Percentiles rank a stretch among this genome's conserved stretches.
phyloP scores from a whole-genome alignment of 2,329 filamentous ascomycete genomes.

The Rutstroemia sp. region DNA sequence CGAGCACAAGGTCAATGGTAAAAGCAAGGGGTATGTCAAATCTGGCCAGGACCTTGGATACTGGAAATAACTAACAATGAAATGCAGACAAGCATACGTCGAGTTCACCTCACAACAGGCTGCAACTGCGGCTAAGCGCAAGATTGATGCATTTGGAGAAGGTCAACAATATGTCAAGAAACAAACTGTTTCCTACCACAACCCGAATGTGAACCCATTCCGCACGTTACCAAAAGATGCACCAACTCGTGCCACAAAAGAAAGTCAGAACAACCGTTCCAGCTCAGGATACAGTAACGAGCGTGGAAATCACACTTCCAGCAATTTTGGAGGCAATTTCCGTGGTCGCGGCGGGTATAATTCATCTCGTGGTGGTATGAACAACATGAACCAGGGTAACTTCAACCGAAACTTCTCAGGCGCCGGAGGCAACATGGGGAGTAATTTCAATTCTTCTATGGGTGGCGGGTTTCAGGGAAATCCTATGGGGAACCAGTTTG shows the following conservation, averaged over 20 bases:
- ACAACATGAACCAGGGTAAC: constrained; percentile 44
- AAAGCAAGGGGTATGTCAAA: constrained; percentile 80
- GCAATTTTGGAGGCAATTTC: constrained; percentile 34
- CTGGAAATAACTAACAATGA: background rate
- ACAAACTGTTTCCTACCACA: constrained; percentile 66
- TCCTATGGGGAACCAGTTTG: constrained; percentile 37
- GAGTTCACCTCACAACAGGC: constrained; percentile 80
- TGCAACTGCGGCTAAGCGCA: constrained; percentile 75
- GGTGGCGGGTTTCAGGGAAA: constrained; percentile 42
- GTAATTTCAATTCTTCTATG: constrained; percentile 35
- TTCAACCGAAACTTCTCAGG: constrained; percentile 44
- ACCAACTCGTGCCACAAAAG: constrained; percentile 60
- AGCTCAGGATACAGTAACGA: constrained; percentile 42
- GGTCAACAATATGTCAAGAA: constrained; percentile 52
- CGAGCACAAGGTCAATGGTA: constrained; percentile 98
- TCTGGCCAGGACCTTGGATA: background rate
- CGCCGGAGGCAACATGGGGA: constrained; percentile 37
- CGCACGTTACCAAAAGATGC: constrained; percentile 85
- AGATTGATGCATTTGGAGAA: constrained; percentile 59
- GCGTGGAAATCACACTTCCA: constrained; percentile 29
- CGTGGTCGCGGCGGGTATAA: constrained; percentile 44
- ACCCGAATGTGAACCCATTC: constrained; percentile 76
- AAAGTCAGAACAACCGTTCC: constrained; percentile 47
- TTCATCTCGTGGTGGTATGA: constrained; percentile 31
- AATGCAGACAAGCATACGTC: constrained; percentile 61